Base-by-base conservation (phyloP, 495 filamentous ascomycete species). In the Coniosporium apollinis region DNA sequence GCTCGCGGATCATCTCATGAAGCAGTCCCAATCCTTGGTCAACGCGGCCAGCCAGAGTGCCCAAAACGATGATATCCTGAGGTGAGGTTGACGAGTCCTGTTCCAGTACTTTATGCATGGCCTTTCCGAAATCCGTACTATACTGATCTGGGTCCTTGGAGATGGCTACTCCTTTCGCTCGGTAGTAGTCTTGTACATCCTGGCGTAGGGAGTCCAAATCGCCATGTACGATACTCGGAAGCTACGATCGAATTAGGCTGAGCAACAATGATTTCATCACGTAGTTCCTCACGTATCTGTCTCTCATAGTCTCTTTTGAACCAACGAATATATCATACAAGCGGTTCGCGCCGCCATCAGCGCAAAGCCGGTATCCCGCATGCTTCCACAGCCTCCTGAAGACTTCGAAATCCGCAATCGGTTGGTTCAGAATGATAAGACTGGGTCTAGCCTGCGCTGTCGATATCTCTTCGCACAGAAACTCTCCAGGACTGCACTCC, bases 1-100 rank as follows among this genome's bases (percentile, higher is more conserved):
- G 55, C 50, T 60, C 30, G 48, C 58, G 40, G 49, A 68, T 70
- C 36, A 76, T 52, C 46, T 74, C 78, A 48, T 89, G 82, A 28
- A 97, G 64, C 33, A 87, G 76, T 19, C 82, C 84, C 20, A 97
- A 67, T 3, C 75, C 86, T 43, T 96, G 91, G 53, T 97, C 89
- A 5, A 93, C 80, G 19, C 89, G 71, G 2, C 91, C 91, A 15
- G 79, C 82, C 1, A 96, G 66, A 11, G 83, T 77, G 16, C 87
- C 87, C n/a, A 87, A 51, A 19, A 79, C 70, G 20, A 89, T 60
- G 31, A 89, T 61, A 19, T 68, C 56, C 11, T 70, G 44, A 8
- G 35, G 24, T 5, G 33, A 22, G 45, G 4, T 21, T 60, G 45
- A 0, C 28, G 34, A 7, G 7, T 18, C 32, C 25, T 40, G 21